These are phyloP conservation scores for Cylindrotheca fusiformis DNA, from an alignment of 108 stramenopile genomes.

Conservation along the genomic window DNA sequence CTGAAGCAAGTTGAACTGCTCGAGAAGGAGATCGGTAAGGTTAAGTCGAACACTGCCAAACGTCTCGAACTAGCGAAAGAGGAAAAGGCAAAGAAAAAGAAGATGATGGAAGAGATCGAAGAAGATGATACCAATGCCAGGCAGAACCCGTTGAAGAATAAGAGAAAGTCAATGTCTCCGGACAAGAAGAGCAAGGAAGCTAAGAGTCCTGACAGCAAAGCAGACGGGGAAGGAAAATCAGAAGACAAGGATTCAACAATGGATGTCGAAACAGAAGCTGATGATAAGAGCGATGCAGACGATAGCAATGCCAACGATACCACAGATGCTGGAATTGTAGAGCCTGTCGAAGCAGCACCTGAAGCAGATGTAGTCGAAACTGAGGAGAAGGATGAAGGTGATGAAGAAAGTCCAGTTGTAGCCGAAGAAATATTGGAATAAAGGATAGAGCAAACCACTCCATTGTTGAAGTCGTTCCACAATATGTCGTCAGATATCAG, in stretches of 20 bases:
- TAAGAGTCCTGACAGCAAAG: neutral
- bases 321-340: neutral
- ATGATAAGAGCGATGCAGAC: neutral
- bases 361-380: slow-evolving; percentile 1
- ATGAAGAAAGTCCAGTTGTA: no score
- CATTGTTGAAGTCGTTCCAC: no score
- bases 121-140: slow-evolving; percentile 34
- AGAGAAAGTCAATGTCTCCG: slow-evolving; percentile 8
- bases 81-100: slow-evolving; percentile 1
- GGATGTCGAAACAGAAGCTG: slow-evolving; percentile 1
- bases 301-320: no score
- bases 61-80: slow-evolving; percentile 27
- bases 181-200: slow-evolving; percentile 5
- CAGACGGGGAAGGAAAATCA: neutral
- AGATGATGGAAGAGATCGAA: slow-evolving; percentile 16
- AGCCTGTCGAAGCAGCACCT: neutral
- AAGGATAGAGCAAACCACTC: no score
- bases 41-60: slow-evolving; percentile 11
- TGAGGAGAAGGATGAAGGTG: neutral
- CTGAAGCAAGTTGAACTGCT: slow-evolving; percentile 46
- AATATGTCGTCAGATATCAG: no score
- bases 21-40: slow-evolving; percentile 31
- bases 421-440: no score
- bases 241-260: neutral
- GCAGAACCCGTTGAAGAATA: slow-evolving; percentile 37